A percentile compares a stretch with the other conserved stretches of the same genome.
phyloP scores from a whole-genome alignment of 768 basidiomycete species.

The Pleurotus platypus region DNA sequence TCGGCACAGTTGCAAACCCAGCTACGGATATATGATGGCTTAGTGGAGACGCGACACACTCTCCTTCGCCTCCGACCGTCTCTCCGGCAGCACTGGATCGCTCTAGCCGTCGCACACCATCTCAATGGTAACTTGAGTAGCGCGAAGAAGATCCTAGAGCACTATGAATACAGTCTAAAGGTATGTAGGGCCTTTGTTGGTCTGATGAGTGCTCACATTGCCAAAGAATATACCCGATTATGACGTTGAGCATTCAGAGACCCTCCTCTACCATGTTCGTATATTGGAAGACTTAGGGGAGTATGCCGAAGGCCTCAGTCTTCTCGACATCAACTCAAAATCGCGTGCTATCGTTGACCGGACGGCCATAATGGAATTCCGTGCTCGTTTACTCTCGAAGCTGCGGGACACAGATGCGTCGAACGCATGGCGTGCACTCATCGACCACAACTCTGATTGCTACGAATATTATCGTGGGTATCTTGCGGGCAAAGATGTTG shows the following conservation, averaged over 20 bases:
- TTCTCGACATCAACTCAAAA: conserved; percentile 65
- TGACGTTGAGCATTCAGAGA: conserved; percentile 83
- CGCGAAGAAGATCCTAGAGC: conserved; percentile 69
- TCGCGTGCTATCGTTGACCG: conserved; percentile 68
- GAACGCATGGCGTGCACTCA: conserved; percentile 73
- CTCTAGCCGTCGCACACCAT: conserved; percentile 84
- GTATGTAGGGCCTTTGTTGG: conserved; percentile 26
- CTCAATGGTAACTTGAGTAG: conserved; percentile 72
- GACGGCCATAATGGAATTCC: conserved; percentile 59
- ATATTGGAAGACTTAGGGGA: conserved; percentile 74
- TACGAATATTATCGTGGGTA: conserved; percentile 78
- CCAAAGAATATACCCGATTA: conserved; percentile 68
- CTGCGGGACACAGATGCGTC: conserved; percentile 68
- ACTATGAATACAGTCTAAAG: conserved; percentile 70
- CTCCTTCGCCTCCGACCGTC: conserved; percentile 80
- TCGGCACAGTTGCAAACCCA: conserved; percentile 88
- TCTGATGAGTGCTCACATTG: not conserved
- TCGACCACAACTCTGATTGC: conserved; percentile 84
- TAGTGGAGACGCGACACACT: conserved; percentile 79
- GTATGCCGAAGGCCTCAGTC: conserved; percentile 50
- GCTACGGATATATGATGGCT: conserved; percentile 70
- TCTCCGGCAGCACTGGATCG: conserved; percentile 86
- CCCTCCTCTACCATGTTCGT: conserved; percentile 71
- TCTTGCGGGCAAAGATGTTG: conserved; percentile 60
- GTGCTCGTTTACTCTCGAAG: conserved; percentile 78